A percentile compares a stretch with the other conserved stretches of the same genome.
Evolutionary conservation across 345 rosid genomes (phyloP).

Genomic region (Cardiospermum halicacabum): DNA sequence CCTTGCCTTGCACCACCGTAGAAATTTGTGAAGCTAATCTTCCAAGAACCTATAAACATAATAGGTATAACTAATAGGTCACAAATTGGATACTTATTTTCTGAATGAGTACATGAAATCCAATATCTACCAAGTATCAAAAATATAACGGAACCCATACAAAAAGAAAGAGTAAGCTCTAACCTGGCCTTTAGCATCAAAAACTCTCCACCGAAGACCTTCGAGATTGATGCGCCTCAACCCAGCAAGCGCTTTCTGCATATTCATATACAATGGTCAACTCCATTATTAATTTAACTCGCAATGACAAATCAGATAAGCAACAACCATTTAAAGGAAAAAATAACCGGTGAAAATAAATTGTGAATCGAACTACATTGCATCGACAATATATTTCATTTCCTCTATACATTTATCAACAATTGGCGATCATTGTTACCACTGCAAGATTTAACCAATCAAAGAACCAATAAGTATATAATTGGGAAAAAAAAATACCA

Average conservation of each 20-base stretch:
- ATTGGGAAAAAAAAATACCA: neutral
- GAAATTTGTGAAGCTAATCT: slow-evolving; percentile 93
- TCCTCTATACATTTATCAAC: slow-evolving; percentile 23
- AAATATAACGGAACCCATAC: neutral
- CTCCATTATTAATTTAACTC: neutral
- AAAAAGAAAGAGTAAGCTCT: neutral
- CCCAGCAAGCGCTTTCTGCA: slow-evolving; percentile 96
- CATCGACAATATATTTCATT: neutral
- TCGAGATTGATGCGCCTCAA: slow-evolving; percentile 83
- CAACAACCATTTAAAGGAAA: neutral
- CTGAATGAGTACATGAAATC: neutral
- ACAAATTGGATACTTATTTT: neutral
- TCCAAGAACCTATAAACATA: slow-evolving; percentile 78
- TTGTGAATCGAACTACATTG: neutral
- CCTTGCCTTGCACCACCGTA: slow-evolving; percentile 91
- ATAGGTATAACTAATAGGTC: neutral
- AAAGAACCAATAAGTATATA: neutral
- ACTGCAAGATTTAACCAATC: neutral
- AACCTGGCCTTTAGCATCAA: slow-evolving; percentile 99
- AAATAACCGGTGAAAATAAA: neutral
- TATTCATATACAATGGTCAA: slow-evolving; percentile 6
- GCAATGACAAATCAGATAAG: neutral
- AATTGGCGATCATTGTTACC: slow-evolving; percentile 8
- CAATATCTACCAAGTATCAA: neutral
- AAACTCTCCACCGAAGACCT: slow-evolving; percentile 93